Conservation (phyloP, 1,284 basidiomycete genomes). For the Ganoderma lucidum region DNA sequence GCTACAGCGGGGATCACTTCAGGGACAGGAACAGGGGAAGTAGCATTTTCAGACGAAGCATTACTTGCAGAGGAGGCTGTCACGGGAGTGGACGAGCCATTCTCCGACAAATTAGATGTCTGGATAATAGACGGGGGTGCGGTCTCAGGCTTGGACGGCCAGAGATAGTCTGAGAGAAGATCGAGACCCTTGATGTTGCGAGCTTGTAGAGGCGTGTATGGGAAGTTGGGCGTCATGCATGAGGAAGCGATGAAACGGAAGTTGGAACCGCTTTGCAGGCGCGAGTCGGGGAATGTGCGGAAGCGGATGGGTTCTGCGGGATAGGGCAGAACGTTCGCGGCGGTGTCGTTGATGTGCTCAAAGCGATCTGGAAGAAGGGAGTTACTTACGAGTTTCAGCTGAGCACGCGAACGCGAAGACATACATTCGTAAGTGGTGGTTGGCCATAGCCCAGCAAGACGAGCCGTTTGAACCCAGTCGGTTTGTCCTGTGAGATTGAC, state of each 20-base stretch:
- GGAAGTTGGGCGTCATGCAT: constrained; percentile 72
- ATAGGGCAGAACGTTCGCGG: constrained; percentile 57
- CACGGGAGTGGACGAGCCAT: constrained; percentile 3
- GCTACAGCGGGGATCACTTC: constrained; percentile 19
- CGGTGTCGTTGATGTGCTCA: constrained; percentile 44
- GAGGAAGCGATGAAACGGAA: constrained; percentile 75
- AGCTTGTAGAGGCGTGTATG: constrained; percentile 62
- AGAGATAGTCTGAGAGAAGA: constrained; percentile 64
- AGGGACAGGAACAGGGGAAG: not conserved
- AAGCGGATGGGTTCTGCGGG: constrained; percentile 62
- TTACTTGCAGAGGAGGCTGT: constrained; percentile 5
- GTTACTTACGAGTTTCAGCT: not conserved
- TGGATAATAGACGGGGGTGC: not conserved
- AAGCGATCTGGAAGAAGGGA: constrained; percentile 54
- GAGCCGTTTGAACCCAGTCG: constrained; percentile 74
- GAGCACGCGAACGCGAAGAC: constrained; percentile 31
- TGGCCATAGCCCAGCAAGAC: constrained; percentile 71
- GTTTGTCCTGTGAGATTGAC: constrained; percentile 52
- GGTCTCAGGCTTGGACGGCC: constrained; percentile 36
- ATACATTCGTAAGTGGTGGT: constrained; percentile 78
- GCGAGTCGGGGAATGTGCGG: constrained; percentile 75
- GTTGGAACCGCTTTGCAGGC: constrained; percentile 57
- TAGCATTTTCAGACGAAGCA: constrained; percentile 18
- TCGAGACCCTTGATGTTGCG: constrained; percentile 74
- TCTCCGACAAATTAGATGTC: not conserved